phyloP scores from a whole-genome alignment of 2,329 filamentous ascomycete species.

The Epichloe elymi region DNA sequence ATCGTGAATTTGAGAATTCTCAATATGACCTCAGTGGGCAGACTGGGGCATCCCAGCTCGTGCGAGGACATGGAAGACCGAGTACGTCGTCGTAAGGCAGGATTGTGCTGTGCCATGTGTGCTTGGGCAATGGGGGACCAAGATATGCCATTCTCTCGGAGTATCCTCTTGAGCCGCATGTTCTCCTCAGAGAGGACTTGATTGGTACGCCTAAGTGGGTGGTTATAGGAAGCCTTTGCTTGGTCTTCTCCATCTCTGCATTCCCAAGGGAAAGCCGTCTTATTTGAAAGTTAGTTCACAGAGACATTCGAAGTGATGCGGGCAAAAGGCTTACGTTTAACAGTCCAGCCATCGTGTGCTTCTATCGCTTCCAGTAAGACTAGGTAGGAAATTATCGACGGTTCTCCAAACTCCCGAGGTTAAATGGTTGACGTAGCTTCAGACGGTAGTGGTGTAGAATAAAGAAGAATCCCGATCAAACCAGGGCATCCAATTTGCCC shows the following conservation, averaged over 20 bases:
- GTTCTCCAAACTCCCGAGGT: background rate
- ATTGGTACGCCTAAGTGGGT: slow-evolving; percentile 34
- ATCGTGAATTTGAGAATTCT: slow-evolving; percentile 38
- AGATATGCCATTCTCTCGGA: slow-evolving; percentile 38
- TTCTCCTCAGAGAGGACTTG: slow-evolving; percentile 35
- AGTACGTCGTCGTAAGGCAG: slow-evolving; percentile 19
- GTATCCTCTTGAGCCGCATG: slow-evolving; percentile 33
- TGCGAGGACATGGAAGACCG: slow-evolving; percentile 16
- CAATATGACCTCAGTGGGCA: slow-evolving; percentile 40
- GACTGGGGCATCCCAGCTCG: slow-evolving; percentile 23
- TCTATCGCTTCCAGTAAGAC: background rate
- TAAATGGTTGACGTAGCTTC: background rate
- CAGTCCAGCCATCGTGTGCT: background rate
- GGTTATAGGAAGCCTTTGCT: slow-evolving; percentile 33
- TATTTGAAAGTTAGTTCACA: background rate
- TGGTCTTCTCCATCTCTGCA: slow-evolving; percentile 39
- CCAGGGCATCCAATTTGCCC: background rate
- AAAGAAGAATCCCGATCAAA: background rate
- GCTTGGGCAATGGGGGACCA: slow-evolving; percentile 30
- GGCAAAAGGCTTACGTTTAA: background rate
- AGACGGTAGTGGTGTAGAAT: background rate
- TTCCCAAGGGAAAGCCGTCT: slow-evolving; percentile 32
- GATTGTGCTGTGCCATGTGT: slow-evolving; percentile 19
- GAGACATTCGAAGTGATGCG: background rate
- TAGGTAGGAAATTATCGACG: background rate